Percentiles rank a stretch among this genome's conserved stretches.
Conservation (phyloP, 805 yeast species). For the Tetrapisispora iriomotensis region DNA sequence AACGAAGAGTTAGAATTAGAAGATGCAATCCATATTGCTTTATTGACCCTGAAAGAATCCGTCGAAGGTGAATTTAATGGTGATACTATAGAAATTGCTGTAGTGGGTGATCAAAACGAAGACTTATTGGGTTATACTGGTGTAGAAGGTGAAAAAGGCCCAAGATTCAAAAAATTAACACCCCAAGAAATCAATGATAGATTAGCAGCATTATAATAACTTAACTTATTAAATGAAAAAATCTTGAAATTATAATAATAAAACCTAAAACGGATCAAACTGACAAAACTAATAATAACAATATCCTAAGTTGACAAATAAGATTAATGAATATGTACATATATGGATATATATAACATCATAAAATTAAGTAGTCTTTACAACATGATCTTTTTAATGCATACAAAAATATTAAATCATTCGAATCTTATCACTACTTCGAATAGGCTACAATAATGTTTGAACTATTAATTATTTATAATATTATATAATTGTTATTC, state of each 20-base stretch:
- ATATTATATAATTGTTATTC: too few species aligned
- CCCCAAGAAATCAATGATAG: slow-evolving; percentile 94
- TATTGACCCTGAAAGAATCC: slow-evolving; percentile 87
- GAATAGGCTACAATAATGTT: too few species aligned
- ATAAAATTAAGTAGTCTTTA: background rate
- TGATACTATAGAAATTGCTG: slow-evolving; percentile 85
- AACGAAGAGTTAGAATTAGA: slow-evolving; percentile 93
- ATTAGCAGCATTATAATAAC: slow-evolving; percentile 66
- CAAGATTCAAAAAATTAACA: slow-evolving; percentile 75
- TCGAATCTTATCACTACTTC: background rate
- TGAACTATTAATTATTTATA: too few species aligned
- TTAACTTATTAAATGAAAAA: background rate
- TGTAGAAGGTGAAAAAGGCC: slow-evolving; percentile 67
- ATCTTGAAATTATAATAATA: background rate
- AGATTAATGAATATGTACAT: background rate
- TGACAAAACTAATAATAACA: background rate
- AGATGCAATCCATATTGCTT: slow-evolving; percentile 95
- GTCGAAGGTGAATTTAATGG: slow-evolving; percentile 98
- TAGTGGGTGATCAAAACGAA: slow-evolving; percentile 76
- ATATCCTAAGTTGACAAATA: background rate
- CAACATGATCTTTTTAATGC: slow-evolving; percentile 1
- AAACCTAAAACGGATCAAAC: background rate
- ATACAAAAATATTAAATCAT: background rate
- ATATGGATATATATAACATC: background rate
- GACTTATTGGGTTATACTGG: slow-evolving; percentile 80